Percentiles rank a stretch among this genome's conserved stretches.
Evolutionary conservation across 257 asterid species (phyloP).

Genomic region (Rauvolfia tetraphylla): DNA sequence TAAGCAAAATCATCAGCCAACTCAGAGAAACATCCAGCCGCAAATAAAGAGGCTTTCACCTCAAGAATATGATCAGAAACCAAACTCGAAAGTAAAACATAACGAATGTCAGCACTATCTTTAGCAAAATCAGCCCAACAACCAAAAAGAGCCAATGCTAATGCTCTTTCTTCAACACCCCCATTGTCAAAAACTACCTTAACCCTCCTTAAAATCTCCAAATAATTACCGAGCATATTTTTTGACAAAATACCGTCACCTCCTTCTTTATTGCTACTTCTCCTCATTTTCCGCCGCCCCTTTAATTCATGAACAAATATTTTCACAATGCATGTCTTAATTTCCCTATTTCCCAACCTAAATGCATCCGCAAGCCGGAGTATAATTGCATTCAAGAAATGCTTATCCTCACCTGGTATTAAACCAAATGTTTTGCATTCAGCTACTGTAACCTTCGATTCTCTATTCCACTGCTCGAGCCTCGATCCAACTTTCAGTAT

Average conservation of each 20-base stretch:
- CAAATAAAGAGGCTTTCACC: conserved; percentile 83
- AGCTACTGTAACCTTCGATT: conserved; percentile 39
- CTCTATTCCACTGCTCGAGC: conserved; percentile 60
- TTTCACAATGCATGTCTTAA: conserved; percentile 44
- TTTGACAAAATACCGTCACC: conserved; percentile 42
- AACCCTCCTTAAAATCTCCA: conserved; percentile 68
- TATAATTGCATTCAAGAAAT: conserved; percentile 65
- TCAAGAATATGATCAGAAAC: conserved; percentile 45
- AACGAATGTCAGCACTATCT: conserved; percentile 59
- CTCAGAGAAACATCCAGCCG: conserved; percentile 71
- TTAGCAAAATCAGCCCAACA: conserved; percentile 68
- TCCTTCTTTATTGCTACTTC: conserved; percentile 8
- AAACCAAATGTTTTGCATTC: conserved; percentile 63
- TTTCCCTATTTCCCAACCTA: conserved; percentile 51
- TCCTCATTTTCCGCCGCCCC: conserved; percentile 23
- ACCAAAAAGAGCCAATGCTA: conserved; percentile 68
- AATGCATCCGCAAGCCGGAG: conserved; percentile 75
- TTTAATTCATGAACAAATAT: conserved; percentile 43
- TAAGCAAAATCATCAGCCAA: conserved; percentile 65
- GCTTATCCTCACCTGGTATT: conserved; percentile 71
- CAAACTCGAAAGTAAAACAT: conserved; percentile 62
- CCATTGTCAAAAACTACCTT: conserved; percentile 78
- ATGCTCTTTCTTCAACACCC: conserved; percentile 56
- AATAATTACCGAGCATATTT: conserved; percentile 49
- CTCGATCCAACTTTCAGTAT: conserved; percentile 50